Percentiles rank a stretch among this genome's conserved stretches.
Evolutionary conservation across 768 basidiomycete species (phyloP).

Genomic region (Pisolithus albus): DNA sequence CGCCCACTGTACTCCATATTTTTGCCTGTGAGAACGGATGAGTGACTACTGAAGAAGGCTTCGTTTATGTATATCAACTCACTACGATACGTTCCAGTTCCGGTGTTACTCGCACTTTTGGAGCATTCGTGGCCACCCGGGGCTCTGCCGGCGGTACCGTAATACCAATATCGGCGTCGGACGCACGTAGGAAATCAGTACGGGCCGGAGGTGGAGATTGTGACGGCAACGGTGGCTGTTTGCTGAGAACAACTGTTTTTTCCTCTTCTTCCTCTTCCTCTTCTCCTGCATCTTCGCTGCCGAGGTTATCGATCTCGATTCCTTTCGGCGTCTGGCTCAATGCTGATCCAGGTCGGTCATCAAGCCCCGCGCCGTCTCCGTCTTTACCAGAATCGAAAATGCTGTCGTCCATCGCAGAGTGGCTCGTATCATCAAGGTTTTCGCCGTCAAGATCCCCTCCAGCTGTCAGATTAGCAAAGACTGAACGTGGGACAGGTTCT

Average conservation of each 20-base stretch:
- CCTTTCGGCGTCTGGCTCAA: neutral
- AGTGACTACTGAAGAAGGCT: neutral
- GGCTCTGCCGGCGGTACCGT: neutral
- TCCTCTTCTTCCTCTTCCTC: constrained; percentile 25
- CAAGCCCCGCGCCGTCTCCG: constrained; percentile 10
- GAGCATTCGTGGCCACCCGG: constrained; percentile 16
- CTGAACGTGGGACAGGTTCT: constrained; percentile 29
- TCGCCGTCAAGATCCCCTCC: constrained; percentile 8
- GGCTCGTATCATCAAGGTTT: neutral
- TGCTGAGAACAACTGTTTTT: constrained; percentile 26
- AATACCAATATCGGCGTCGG: constrained; percentile 4
- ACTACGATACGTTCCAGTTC: constrained; percentile 64
- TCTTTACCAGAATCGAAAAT: constrained; percentile 6
- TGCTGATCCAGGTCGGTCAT: constrained; percentile 5
- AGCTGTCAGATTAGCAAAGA: constrained; percentile 19
- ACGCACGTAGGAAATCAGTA: neutral
- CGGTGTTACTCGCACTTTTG: constrained; percentile 46
- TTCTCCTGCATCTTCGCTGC: neutral
- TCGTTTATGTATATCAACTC: constrained; percentile 19
- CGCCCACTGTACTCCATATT: constrained; percentile 62
- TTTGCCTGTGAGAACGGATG: constrained; percentile 39
- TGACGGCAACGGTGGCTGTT: neutral
- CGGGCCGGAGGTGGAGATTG: neutral
- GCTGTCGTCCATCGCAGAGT: constrained; percentile 1
- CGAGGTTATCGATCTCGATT: neutral